Evolutionary conservation across 805 yeast species (phyloP).

Genomic region (Sugiyamaella mastotermitis): DNA sequence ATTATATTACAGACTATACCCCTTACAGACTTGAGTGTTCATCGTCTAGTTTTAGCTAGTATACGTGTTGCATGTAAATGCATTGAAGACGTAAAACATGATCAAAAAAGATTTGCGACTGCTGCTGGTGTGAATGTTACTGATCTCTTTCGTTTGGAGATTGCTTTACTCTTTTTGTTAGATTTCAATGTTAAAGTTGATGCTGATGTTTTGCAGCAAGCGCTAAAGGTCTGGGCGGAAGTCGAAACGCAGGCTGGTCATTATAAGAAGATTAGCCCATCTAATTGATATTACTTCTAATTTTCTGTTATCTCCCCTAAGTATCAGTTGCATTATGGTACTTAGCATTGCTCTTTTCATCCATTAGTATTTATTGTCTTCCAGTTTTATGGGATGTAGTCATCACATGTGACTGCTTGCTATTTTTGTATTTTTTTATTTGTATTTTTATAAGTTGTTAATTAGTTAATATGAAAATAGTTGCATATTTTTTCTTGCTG

Average conservation of each 20-base stretch:
- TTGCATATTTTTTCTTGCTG: neutral
- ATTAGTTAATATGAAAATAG: too few relatives aligned
- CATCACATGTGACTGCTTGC: too few relatives aligned
- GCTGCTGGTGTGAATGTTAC: constrained; percentile 40
- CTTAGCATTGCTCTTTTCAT: too few relatives aligned
- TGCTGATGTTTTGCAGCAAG: constrained; percentile 28
- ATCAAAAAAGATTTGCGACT: constrained; percentile 41
- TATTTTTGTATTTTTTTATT: neutral
- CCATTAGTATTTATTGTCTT: too few relatives aligned
- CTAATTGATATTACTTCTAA: too few relatives aligned
- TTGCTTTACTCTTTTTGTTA: constrained; percentile 43
- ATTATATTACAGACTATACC: constrained; percentile 28
- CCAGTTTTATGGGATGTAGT: too few relatives aligned
- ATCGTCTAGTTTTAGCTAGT: constrained; percentile 40
- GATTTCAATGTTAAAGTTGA: constrained; percentile 46
- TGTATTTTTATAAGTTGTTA: too few relatives aligned
- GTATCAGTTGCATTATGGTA: too few relatives aligned
- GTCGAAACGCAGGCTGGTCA: constrained; percentile 13
- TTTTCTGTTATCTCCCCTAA: too few relatives aligned
- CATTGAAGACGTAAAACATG: constrained; percentile 42
- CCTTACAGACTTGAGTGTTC: constrained; percentile 33
- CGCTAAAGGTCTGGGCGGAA: constrained; percentile 23
- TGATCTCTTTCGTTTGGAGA: constrained; percentile 45
- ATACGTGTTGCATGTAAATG: constrained; percentile 41
- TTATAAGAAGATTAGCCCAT: too few relatives aligned